These are phyloP conservation scores for Arthroderma sp. DNA, from an alignment of 2,329 filamentous ascomycete genomes.

Conservation along the genomic window DNA sequence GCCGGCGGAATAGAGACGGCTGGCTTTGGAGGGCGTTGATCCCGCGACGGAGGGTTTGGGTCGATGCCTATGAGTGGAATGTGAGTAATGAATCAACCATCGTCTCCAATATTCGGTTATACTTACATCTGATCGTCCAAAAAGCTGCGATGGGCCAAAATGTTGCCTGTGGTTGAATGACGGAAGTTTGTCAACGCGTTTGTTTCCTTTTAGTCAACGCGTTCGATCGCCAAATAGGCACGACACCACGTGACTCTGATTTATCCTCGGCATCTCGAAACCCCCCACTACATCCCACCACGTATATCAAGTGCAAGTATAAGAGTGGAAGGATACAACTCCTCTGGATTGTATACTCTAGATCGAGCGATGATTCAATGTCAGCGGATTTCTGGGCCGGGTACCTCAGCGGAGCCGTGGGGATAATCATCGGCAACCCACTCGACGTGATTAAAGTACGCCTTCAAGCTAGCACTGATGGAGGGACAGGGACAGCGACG, in stretches of 20 bases:
- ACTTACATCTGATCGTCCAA: constrained; percentile 2
- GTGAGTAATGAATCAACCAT: not conserved
- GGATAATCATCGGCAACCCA: constrained; percentile 82
- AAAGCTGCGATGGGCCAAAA: not conserved
- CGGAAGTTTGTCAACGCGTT: not conserved
- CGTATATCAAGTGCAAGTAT: not conserved
- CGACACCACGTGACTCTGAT: constrained; percentile 19
- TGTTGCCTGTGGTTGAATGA: not conserved
- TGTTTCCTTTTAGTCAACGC: constrained; percentile 8
- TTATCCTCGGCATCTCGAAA: not conserved
- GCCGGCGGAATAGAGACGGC: constrained; percentile 26
- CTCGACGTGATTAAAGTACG: constrained; percentile 70
- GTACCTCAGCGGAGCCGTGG: constrained; percentile 72
- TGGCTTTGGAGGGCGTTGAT: constrained; percentile 20
- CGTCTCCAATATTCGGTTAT: not conserved
- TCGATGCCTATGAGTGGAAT: constrained; percentile 27
- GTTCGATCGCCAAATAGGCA: constrained; percentile 15
- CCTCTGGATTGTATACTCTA: not conserved
- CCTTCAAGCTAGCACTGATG: constrained; percentile 50
- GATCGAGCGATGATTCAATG: constrained; percentile 39
- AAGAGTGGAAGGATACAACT: not conserved
- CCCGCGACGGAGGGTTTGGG: constrained; percentile 14
- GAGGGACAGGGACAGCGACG: not conserved
- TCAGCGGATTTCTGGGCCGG: constrained; percentile 89
- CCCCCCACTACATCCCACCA: not conserved